These are phyloP conservation scores for Penicillium sp. DNA, from an alignment of 2,329 filamentous ascomycete genomes.

Conservation along the genomic window DNA sequence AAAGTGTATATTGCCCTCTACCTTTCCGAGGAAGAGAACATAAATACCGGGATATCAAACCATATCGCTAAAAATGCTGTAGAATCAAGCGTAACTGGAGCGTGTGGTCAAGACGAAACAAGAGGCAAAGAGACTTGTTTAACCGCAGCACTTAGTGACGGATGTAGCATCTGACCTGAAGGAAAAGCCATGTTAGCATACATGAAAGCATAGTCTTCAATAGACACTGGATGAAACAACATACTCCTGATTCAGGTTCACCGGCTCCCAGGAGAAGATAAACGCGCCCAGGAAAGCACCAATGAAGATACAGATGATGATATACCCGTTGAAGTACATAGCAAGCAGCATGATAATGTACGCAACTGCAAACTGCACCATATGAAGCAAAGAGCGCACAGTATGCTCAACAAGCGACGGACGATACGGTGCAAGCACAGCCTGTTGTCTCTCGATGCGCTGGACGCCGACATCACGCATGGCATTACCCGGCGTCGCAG, in stretches of 20 bases:
- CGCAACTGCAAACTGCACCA: conserved; percentile 68
- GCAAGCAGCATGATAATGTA: conserved; percentile 73
- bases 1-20: not conserved
- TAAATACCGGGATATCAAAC: not conserved
- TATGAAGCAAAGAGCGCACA: conserved; percentile 65
- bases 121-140: not conserved
- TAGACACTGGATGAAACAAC: not conserved
- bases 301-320: conserved; percentile 78
- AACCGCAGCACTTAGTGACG: conserved; percentile 4
- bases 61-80: not conserved
- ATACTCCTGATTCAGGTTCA: conserved; percentile 7
- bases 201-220: too few relatives aligned
- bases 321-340: conserved; percentile 68
- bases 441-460: not conserved
- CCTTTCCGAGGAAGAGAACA: not conserved
- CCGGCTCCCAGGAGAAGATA: conserved; percentile 67
- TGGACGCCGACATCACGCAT: not conserved
- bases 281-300: conserved; percentile 72
- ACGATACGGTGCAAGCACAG: conserved; percentile 38
- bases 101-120: not conserved
- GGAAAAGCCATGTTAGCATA: not conserved
- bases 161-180: not conserved
- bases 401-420: conserved; percentile 65
- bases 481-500: not conserved
- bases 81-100: not conserved